phyloP scores from a whole-genome alignment of 306 rosid genomes.

The Malus fusca region DNA sequence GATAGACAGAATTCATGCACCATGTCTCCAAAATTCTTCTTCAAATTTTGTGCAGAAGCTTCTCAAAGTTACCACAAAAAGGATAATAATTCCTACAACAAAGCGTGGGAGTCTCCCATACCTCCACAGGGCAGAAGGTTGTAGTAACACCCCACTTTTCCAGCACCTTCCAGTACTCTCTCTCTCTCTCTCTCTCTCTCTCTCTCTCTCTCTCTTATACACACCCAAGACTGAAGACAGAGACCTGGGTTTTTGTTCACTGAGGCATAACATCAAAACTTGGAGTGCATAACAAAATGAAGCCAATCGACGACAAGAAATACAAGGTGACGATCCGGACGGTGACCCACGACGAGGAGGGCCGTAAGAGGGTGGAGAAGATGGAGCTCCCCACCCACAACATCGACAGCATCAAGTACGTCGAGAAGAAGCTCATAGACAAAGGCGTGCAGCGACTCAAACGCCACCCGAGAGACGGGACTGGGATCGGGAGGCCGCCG shows the following conservation, averaged over 20 bases:
- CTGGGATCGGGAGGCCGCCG: conserved; percentile 37
- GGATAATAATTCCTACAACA: neutral
- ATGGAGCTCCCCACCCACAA: conserved; percentile 39
- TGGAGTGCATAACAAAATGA: conserved; percentile 16
- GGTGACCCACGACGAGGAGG: conserved; percentile 58
- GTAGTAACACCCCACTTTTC: conserved; percentile 9
- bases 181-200: too few species aligned
- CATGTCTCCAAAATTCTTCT: neutral
- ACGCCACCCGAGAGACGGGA: conserved; percentile 57
- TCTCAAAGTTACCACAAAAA: neutral
- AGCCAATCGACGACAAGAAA: conserved; percentile 39
- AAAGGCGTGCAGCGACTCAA: conserved; percentile 60
- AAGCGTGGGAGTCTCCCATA: neutral
- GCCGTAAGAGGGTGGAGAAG: conserved; percentile 56
- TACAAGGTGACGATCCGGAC: conserved; percentile 40
- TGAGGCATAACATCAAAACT: neutral
- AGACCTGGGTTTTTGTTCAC: neutral
- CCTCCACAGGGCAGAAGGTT: conserved; percentile 20
- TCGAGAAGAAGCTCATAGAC: conserved; percentile 61
- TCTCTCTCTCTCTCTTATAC: too few species aligned
- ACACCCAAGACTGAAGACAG: too few species aligned
- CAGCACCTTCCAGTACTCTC: neutral
- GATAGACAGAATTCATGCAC: too few species aligned
- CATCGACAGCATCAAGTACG: conserved; percentile 47
- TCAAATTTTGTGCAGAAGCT: neutral